Evolutionary conservation across 495 filamentous ascomycete species (phyloP).

Genomic region (Penicillium samsonianum): DNA sequence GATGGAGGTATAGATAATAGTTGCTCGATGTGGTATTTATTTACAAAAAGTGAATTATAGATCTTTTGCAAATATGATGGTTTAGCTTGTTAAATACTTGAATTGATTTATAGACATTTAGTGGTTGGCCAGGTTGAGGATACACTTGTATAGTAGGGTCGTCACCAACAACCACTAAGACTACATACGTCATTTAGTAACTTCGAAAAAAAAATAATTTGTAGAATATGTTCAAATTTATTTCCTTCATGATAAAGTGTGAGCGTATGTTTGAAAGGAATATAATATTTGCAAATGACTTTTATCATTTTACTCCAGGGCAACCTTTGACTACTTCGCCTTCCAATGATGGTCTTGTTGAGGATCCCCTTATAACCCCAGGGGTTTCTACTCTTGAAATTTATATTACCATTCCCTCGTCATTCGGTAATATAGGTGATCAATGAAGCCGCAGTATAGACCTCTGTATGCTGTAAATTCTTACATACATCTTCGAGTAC

Average conservation of each 20-base stretch:
- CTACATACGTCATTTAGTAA: background rate
- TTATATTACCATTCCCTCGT: background rate
- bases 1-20: background rate
- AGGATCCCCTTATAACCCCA: no score
- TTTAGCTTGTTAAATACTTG: background rate
- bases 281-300: background rate
- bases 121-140: background rate
- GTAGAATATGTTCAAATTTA: background rate
- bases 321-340: background rate
- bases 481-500: background rate
- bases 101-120: background rate
- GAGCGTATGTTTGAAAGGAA: background rate
- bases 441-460: background rate
- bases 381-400: no score
- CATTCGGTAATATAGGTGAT: background rate
- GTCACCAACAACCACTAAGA: background rate
- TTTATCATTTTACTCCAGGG: background rate
- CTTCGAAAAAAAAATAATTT: background rate
- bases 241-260: background rate
- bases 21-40: slow-evolving; percentile 7
- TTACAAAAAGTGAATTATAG: background rate
- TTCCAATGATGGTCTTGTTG: background rate
- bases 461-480: background rate
- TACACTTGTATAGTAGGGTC: background rate
- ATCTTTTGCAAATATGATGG: background rate